These are phyloP conservation scores for Calonectria honghensis DNA, from an alignment of 2,329 filamentous ascomycete genomes.

Conservation along the genomic window DNA sequence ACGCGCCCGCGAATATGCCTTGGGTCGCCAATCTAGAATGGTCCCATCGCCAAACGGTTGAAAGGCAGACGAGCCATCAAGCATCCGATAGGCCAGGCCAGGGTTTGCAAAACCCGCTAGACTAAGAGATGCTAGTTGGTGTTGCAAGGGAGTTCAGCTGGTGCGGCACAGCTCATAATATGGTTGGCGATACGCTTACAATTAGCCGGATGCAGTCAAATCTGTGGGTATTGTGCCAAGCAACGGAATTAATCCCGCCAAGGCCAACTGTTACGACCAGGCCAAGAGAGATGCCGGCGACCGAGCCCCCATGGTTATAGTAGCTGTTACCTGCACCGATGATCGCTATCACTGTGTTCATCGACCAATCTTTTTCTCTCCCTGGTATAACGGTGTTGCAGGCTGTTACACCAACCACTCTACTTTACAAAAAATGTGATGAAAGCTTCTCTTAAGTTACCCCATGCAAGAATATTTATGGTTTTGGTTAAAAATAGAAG, in stretches of 20 bases:
- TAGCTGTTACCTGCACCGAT: no score
- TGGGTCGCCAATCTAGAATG: background rate
- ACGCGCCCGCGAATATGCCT: background rate
- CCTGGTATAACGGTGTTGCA: no score
- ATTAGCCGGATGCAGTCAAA: background rate
- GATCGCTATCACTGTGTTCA: no score
- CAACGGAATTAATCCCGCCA: conserved; percentile 9
- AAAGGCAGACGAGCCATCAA: background rate
- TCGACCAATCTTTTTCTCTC: no score
- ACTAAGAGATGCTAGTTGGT: background rate
- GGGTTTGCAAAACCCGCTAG: background rate
- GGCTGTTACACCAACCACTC: no score
- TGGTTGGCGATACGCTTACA: conserved; percentile 9
- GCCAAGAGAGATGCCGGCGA: no score
- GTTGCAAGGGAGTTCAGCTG: conserved; percentile 17
- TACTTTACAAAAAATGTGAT: no score
- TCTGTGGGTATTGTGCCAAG: background rate
- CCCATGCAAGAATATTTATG: no score
- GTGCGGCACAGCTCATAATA: conserved; percentile 8
- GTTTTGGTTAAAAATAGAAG: no score
- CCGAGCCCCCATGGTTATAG: no score
- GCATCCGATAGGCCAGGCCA: background rate
- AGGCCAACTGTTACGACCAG: no score
- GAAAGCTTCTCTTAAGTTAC: no score
- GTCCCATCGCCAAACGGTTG: background rate